A percentile compares a stretch with the other conserved stretches of the same genome.
These are phyloP conservation scores for Hypoxylon cercidicola DNA, from an alignment of 495 filamentous ascomycete genomes.

Conservation along the genomic window DNA sequence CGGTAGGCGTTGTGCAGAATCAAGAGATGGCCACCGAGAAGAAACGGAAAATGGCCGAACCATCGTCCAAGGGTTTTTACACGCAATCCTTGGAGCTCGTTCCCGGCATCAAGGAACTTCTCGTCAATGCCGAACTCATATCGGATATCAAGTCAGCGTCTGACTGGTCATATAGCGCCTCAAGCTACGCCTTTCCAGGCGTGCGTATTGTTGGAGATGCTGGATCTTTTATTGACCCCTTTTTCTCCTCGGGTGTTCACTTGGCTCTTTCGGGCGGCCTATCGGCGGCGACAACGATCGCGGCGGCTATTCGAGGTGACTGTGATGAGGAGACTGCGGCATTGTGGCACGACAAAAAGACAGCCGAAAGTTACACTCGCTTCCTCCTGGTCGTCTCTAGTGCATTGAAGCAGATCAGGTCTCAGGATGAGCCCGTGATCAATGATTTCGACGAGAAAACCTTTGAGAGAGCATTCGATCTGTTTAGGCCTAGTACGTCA, in stretches of 20 bases:
- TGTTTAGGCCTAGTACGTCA: constrained; percentile 55
- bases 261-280: constrained; percentile 58
- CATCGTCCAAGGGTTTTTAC: constrained; percentile 51
- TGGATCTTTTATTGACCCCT: constrained; percentile 57
- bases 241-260: constrained; percentile 61
- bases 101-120: constrained; percentile 39
- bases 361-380: constrained; percentile 60
- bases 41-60: constrained; percentile 43
- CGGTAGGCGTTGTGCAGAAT: constrained; percentile 54
- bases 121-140: constrained; percentile 45
- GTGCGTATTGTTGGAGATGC: constrained; percentile 57
- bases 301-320: constrained; percentile 48
- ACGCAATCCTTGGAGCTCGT: constrained; percentile 47
- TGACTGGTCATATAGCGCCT: constrained; percentile 57
- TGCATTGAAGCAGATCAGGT: constrained; percentile 57
- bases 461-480: constrained; percentile 58
- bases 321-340: constrained; percentile 53
- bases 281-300: constrained; percentile 54
- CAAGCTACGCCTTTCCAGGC: constrained; percentile 47
- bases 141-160: constrained; percentile 51
- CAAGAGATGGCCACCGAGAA: constrained; percentile 46
- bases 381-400: constrained; percentile 61
- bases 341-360: constrained; percentile 59
- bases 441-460: constrained; percentile 54
- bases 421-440: constrained; percentile 46